A percentile compares a stretch with the other conserved stretches of the same genome.
Evolutionary conservation across 805 yeast species (phyloP).

Genomic region (Yamadazyma tumulicola): DNA sequence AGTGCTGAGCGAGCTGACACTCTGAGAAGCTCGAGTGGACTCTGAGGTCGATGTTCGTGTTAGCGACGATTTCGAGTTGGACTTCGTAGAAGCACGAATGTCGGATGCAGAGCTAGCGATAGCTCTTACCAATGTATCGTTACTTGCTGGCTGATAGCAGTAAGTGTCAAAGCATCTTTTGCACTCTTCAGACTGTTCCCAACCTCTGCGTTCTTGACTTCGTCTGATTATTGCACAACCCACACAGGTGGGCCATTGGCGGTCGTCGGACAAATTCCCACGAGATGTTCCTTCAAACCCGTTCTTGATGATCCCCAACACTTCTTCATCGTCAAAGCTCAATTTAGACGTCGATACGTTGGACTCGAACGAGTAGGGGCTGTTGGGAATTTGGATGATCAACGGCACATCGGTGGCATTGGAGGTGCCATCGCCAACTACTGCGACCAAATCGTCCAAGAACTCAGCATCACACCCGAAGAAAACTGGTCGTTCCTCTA

Average conservation of each 20-base stretch:
- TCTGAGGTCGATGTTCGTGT: background rate
- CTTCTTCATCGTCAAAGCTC: constrained; percentile 56
- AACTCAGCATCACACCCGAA: constrained; percentile 77
- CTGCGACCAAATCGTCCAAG: constrained; percentile 47
- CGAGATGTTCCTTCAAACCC: constrained; percentile 73
- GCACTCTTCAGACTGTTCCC: constrained; percentile 65
- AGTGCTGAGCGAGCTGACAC: no score
- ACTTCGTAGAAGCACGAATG: background rate
- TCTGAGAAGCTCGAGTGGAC: background rate
- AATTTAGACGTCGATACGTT: constrained; percentile 73
- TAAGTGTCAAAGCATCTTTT: constrained; percentile 63
- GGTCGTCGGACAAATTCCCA: constrained; percentile 61
- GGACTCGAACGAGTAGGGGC: constrained; percentile 58
- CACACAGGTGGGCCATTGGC: constrained; percentile 69
- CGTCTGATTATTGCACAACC: constrained; percentile 83
- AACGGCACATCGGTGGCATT: constrained; percentile 48
- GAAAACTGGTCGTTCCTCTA: constrained; percentile 68
- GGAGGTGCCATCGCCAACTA: constrained; percentile 16
- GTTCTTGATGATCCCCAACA: constrained; percentile 58
- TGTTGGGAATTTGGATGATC: constrained; percentile 71
- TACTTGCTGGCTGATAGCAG: constrained; percentile 55
- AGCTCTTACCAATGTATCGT: constrained; percentile 2
- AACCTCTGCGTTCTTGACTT: constrained; percentile 63
- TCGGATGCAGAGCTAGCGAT: background rate
- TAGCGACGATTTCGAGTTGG: background rate